A percentile compares a stretch with the other conserved stretches of the same genome.
phyloP scores from a whole-genome alignment of 2,329 filamentous ascomycete species.

The Penicillium sp. region DNA sequence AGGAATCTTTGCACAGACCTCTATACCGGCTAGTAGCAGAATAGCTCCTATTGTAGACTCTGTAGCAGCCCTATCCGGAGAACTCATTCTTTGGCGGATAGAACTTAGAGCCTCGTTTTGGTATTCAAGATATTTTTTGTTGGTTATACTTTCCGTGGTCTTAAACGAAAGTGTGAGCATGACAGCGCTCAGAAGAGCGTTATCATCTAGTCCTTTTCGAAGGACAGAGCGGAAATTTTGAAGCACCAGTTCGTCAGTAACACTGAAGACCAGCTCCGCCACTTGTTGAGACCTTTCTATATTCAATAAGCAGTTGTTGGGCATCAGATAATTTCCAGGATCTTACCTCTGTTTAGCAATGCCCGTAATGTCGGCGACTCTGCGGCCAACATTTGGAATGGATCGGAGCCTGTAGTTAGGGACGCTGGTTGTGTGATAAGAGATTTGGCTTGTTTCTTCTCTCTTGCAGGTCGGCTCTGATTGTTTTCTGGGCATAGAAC shows the following conservation, averaged over 20 bases:
- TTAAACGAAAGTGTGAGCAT: background rate
- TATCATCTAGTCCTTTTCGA: background rate
- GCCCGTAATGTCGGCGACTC: background rate
- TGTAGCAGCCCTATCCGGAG: background rate
- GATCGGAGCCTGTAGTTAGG: background rate
- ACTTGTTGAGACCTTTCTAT: background rate
- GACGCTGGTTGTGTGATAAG: background rate
- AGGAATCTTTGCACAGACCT: background rate
- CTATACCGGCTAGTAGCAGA: background rate
- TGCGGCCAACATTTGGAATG: background rate
- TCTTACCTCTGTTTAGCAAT: background rate
- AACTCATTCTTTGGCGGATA: background rate
- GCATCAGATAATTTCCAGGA: background rate
- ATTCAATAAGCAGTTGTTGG: background rate
- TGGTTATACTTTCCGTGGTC: background rate
- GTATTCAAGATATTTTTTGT: background rate
- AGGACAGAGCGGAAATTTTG: background rate
- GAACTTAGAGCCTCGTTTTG: background rate
- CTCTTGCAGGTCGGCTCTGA: background rate
- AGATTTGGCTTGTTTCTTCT: background rate
- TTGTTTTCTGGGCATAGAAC: background rate
- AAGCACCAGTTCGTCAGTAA: background rate
- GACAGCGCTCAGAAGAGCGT: background rate
- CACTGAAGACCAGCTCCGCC: background rate
- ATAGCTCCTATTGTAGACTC: background rate